Conservation (phyloP, 257 asterid species). For the Solanum peruvianum region DNA sequence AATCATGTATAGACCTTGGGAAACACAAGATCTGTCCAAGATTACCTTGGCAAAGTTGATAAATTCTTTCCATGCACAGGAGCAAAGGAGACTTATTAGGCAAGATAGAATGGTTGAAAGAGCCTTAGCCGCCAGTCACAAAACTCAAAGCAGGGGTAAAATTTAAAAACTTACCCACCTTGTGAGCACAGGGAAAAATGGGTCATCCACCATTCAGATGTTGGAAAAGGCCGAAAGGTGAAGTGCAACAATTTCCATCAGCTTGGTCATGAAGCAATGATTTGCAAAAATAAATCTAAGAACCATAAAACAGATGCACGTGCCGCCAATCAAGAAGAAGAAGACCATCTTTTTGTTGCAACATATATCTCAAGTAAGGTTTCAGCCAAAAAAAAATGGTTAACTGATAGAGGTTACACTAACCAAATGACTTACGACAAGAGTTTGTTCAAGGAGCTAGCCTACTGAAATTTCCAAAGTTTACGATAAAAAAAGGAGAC, state of each 20-base stretch:
- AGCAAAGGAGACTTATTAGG: neutral
- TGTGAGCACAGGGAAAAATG: neutral
- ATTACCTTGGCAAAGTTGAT: neutral
- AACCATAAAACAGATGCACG: neutral
- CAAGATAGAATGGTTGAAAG: neutral
- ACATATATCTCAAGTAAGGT: neutral
- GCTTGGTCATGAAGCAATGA: neutral
- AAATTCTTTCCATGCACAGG: neutral
- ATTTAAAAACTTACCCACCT: neutral
- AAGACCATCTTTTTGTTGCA: neutral
- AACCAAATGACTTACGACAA: neutral
- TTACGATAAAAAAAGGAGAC: neutral
- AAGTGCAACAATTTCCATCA: neutral
- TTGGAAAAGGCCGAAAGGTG: neutral
- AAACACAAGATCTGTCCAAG: neutral
- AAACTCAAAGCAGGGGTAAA: neutral
- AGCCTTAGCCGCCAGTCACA: neutral
- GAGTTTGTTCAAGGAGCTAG: neutral
- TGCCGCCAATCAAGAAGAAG: neutral
- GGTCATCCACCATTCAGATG: neutral
- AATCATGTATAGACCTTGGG: neutral
- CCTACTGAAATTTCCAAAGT: neutral
- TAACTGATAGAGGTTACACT: neutral
- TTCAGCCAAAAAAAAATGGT: neutral
- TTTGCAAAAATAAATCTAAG: neutral